Base-by-base conservation (phyloP, 768 basidiomycete species). In the Lactarius psammicola region DNA sequence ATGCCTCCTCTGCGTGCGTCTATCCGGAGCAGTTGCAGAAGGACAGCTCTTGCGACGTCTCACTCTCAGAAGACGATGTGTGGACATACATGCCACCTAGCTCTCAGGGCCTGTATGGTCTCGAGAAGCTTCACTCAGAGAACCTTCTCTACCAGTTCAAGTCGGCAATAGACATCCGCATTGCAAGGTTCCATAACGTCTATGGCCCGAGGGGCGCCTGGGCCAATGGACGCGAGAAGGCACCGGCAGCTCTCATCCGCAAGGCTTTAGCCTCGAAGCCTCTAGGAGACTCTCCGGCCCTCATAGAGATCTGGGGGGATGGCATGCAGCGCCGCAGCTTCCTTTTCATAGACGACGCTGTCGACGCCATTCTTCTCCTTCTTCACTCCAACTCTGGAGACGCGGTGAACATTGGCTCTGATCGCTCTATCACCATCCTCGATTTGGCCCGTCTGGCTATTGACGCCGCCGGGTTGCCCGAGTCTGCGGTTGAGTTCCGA, bases 111-210 rank as follows among this genome's bases (percentile, higher is more conserved):
- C 77, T 85, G 4, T 87, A 87, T 51, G 86, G 86, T 20, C 77
- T 85, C 5, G 85, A 87, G 72, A 87, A 87, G 68, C 78, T 85
- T 46, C 63, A 72, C 30, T 80, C 81, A 0, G 86, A 87, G 69
- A 72, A 81, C 18, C 74, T 86, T 17, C 66, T 85, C 3, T 69
- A 69, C 0, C 77, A 76, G 23, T 75, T 74, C 57, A 59, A 73
- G 1, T 61, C 71, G 0, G 69, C 69, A 11, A 73, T 85, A 26
- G 69, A 76, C 15, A 70, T 84, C 34, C 79, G 76, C 17, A 79
- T 86, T 55, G 83, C 82, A 0, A 79, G 85, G 1, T 84, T 87
- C 65, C 85, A 87, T 60, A 86, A 87, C 61, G 76, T 87, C 17
- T 86, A 78, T 64, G 85, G 85, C 13, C 85, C 84, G 0, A 76